Conservation (phyloP, 805 yeast species). For the Zygosaccharomyces rouxii region DNA sequence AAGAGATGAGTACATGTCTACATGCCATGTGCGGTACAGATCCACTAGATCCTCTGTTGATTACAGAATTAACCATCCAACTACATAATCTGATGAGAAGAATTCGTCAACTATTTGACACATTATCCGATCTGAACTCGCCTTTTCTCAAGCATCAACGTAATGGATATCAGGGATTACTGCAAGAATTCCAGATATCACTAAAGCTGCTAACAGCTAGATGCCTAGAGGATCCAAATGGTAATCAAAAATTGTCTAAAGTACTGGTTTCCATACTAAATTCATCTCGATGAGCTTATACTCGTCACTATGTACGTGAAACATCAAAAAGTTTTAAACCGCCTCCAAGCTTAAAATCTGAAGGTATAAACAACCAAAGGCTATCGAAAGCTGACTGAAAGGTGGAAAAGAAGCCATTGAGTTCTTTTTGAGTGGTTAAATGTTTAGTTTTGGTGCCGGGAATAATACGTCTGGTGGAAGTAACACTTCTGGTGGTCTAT, state of each 20-base stretch:
- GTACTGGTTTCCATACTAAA: slow-evolving; percentile 12
- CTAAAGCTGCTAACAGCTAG: slow-evolving; percentile 27
- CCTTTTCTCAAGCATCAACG: slow-evolving; percentile 28
- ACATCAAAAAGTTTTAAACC: slow-evolving; percentile 6
- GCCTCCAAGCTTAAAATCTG: background rate
- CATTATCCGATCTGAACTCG: slow-evolving; percentile 21
- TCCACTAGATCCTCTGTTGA: slow-evolving; percentile 18
- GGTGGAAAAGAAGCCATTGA: background rate
- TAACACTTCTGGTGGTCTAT: slow-evolving; percentile 11
- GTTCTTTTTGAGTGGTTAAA: slow-evolving; percentile 3
- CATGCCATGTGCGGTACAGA: slow-evolving; percentile 29
- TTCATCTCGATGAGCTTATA: slow-evolving; percentile 4
- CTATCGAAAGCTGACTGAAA: background rate
- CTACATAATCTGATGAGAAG: slow-evolving; percentile 11
- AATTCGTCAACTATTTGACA: slow-evolving; percentile 13
- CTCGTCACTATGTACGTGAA: slow-evolving; percentile 6
- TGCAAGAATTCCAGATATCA: slow-evolving; percentile 29
- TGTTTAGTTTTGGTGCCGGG: slow-evolving; percentile 23
- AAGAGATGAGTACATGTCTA: slow-evolving; percentile 23
- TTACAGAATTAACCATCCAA: slow-evolving; percentile 17
- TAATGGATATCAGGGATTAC: slow-evolving; percentile 31
- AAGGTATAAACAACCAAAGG: background rate
- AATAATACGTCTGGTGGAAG: slow-evolving; percentile 11
- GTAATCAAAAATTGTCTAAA: slow-evolving; percentile 12
- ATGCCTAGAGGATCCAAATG: slow-evolving; percentile 20